Conservation (phyloP, 345 rosid genomes). For the Gossypium anomalum region DNA sequence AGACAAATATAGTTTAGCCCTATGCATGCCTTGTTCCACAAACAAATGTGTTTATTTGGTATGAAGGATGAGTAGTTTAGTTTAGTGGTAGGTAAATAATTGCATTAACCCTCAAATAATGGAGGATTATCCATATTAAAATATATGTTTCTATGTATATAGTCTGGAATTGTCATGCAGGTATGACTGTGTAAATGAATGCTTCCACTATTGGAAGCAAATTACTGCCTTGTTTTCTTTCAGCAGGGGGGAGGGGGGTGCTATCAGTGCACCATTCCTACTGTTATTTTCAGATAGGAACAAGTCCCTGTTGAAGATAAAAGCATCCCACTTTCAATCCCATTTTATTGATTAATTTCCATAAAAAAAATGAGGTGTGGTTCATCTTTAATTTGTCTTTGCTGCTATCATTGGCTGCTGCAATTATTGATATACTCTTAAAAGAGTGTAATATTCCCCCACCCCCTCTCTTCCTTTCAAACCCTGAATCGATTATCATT, state of each 20-base stretch:
- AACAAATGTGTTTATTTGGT: not conserved
- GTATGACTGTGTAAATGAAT: not conserved
- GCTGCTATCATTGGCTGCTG: constrained; percentile 13
- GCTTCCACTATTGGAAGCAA: constrained; percentile 9
- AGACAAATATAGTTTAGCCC: not conserved
- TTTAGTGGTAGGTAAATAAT: constrained; percentile 10
- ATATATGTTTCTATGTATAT: not conserved
- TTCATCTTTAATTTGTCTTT: constrained; percentile 1
- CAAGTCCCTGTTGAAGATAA: not conserved
- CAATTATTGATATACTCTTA: constrained; percentile 7
- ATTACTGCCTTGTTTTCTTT: constrained; percentile 3
- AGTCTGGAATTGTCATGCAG: not conserved
- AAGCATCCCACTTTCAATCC: not conserved
- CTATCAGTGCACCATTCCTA: constrained; percentile 4
- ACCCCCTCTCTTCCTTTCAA: not conserved
- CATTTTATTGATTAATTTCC: not conserved
- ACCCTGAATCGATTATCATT: constrained; percentile 3
- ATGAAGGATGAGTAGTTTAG: not conserved
- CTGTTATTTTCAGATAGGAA: constrained; percentile 11
- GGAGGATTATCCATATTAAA: not conserved
- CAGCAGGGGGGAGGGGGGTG: not conserved
- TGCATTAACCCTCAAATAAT: not conserved
- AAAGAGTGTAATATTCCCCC: not conserved
- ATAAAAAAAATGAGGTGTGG: not conserved
- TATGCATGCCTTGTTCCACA: not conserved